Evolutionary conservation across 257 asterid species (phyloP).

Genomic region (Rhazya stricta): DNA sequence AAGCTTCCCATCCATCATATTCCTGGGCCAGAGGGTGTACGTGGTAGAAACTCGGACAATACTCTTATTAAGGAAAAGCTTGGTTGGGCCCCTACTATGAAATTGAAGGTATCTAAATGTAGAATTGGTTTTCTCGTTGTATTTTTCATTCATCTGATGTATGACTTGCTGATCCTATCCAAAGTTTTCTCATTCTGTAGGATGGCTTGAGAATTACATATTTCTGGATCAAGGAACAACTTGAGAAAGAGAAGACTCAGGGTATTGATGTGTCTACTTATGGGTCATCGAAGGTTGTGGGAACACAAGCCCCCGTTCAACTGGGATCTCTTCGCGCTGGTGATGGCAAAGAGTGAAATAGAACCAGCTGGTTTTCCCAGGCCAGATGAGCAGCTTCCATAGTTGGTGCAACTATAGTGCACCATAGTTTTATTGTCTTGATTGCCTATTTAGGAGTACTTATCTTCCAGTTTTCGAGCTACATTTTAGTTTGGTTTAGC

Average conservation of each 20-base stretch:
- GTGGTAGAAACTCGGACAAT: conserved; percentile 83
- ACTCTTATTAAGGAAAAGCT: conserved; percentile 79
- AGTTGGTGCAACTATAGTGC: neutral
- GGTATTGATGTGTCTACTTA: conserved; percentile 48
- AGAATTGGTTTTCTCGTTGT: neutral
- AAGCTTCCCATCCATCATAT: conserved; percentile 74
- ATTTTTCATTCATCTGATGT: neutral
- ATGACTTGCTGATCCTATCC: conserved; percentile 10
- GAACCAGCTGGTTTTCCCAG: neutral
- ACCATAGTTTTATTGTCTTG: neutral
- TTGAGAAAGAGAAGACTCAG: conserved; percentile 59
- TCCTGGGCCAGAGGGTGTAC: conserved; percentile 87
- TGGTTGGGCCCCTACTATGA: conserved; percentile 88
- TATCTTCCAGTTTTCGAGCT: neutral
- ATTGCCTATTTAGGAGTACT: neutral
- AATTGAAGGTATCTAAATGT: conserved; percentile 47
- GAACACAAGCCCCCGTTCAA: conserved; percentile 78
- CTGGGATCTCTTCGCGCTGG: conserved; percentile 84
- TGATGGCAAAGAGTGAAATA: conserved; percentile 64
- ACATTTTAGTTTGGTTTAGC: neutral
- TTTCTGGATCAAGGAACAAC: conserved; percentile 76
- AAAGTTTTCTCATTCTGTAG: conserved; percentile 19
- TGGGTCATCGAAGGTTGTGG: conserved; percentile 75
- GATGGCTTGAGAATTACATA: conserved; percentile 82
- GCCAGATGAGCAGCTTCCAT: neutral